Evolutionary conservation across 106 monocot species (phyloP), one percentile per base, ranked within the genome.

Genomic region (Amphibolis antarctica): DNA sequence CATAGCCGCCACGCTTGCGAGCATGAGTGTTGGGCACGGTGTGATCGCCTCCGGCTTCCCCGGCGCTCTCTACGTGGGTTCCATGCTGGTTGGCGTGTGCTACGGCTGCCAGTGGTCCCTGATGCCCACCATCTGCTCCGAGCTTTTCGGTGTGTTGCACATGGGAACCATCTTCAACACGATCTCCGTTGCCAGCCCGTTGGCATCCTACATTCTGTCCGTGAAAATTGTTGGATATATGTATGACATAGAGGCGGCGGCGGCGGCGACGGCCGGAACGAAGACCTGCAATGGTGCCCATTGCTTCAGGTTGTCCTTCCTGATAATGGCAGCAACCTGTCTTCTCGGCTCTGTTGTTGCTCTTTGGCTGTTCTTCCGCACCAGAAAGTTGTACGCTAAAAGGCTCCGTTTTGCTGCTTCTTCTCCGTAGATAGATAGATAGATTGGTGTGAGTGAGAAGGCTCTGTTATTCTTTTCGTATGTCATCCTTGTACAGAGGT

Each of bases 151-250:
- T 23, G 44, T 98, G 4, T 69, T 56, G 71, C 80, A 98, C 69
- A 91, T 98, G 59, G 96, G 90, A 13, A 98, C 87, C 12, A 87
- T 98, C 26, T 98, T 98, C 56, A 98, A 98, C 51, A 73, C 77
- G 0, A 76, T 98, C 31, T 86, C 90, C 18, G 64, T 81, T 46
- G 96, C 90, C 10, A 98, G 90, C 52, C 90, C 96, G 0, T 1
- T 76, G 0, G 96, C 91, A 0, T 98, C 98, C 36, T 98, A 91
- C 49, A 36, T 98, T 0, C 80, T 98, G 6, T 84, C 86, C n/a
- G 98, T 98, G 7, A 77, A 76, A 64, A 62, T 98, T 13, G 87
- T 98, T 31, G 98, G 98, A 4, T 86, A 75, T 66, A 56, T 98
- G 28, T 98, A 87, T 46, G 98, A 98, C 62, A 72, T 44, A 59